Conservation (phyloP, 768 basidiomycete species). For the Grammothele lineata region DNA sequence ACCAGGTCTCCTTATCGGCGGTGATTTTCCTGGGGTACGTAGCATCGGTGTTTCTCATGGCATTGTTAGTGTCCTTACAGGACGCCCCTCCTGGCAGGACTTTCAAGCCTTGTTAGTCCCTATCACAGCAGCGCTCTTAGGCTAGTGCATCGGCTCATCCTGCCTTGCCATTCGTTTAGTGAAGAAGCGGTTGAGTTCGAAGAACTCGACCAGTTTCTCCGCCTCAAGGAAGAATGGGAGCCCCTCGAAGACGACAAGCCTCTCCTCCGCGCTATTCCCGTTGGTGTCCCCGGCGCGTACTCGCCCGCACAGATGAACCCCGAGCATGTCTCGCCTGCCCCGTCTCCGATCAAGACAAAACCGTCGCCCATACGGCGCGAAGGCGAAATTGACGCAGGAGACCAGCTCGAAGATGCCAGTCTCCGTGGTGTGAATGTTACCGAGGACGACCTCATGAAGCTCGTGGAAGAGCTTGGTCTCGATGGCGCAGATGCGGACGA, state of each 20-base stretch:
- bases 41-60: no score
- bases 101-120: conserved; percentile 68
- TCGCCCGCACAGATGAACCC: conserved; percentile 78
- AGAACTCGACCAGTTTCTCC: conserved; percentile 67
- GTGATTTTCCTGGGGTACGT: conserved; percentile 72
- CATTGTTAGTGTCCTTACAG: no score
- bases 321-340: conserved; percentile 49
- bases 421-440: conserved; percentile 76
- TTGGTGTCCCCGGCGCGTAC: conserved; percentile 79
- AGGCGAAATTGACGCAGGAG: conserved; percentile 59
- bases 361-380: conserved; percentile 56
- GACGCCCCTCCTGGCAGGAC: no score
- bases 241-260: conserved; percentile 58
- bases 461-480: conserved; percentile 74
- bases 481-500: conserved; percentile 75
- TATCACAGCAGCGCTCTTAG: no score
- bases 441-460: conserved; percentile 63
- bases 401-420: conserved; percentile 65
- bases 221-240: conserved; percentile 69
- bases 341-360: conserved; percentile 38
- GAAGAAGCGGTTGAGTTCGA: conserved; percentile 83
- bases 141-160: no score
- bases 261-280: conserved; percentile 49
- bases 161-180: conserved; percentile 42
- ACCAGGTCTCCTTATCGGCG: conserved; percentile 79